Evolutionary conservation across 1,284 basidiomycete genomes (phyloP), one percentile per base, ranked within the genome.

Genomic region (Sutorius eximius): DNA sequence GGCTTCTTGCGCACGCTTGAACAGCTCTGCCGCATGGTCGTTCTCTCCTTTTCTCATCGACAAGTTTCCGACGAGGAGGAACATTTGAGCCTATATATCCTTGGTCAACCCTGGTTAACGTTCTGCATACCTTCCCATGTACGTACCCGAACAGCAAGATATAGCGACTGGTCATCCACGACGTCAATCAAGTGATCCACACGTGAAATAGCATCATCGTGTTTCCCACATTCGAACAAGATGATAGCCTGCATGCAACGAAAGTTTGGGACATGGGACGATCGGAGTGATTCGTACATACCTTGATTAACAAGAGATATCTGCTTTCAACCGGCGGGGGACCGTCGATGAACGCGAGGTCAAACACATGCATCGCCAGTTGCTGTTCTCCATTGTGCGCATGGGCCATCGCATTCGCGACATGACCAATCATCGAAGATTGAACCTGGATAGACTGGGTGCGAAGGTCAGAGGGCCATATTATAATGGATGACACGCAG

Each of bases 241-340:
- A 58, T 15, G 11, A 48, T 29, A 3, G 58, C 53, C 58, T 59
- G 13, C 10, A 7, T 8, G 7, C 20, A 36, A 30, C 18, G 11
- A 43, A 37, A 10, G 0, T 2, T 41, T 6, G 3, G 15, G 41
- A 56, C 7, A 27, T 27, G n/a, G 3, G 15, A 3, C 12, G 3
- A 27, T 2, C 8, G 22, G 1, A 6, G 38, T 10, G 2, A 22
- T 10, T 5, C 4, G 8, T 10, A 15, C 30, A 24, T 38, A 38
- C 58, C 45, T 60, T 59, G 34, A 59, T 57, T 7, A 51, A 22
- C 22, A 59, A 48, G 16, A 59, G 40, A 27, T 49, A 12, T 2
- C 34, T 58, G 5, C 40, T 51, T 16, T 53, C 55, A 1, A 11
- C 11, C 6, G 10, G n/a, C 9, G 40, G 3, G 29, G 32, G 22